Base-by-base conservation (phyloP, 2,329 filamentous ascomycete species). In the Xylaria sp. region DNA sequence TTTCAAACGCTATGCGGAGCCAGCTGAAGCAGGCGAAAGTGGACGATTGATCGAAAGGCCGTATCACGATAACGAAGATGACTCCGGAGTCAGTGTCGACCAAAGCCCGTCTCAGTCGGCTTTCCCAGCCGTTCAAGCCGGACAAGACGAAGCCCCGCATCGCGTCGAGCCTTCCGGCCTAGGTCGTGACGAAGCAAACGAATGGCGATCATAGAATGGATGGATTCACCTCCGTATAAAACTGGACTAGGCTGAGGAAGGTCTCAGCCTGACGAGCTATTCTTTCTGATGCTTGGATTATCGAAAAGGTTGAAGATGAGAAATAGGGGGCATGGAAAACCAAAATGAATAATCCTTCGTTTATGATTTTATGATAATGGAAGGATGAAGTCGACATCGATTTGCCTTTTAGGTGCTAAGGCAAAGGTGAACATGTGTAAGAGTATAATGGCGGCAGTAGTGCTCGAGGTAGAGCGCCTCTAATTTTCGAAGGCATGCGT, bases 41-140 rank as follows among this genome's bases (percentile, higher is more conserved):
- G 72, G 65, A 18, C 68, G 73, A 1, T 27, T 76, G 3, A 68
- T 77, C 9, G 72, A 73, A 58, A 69, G 47, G 13, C 61, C 54
- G 5, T 72, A 72, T 59, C 60, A 70, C n/a, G 72, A 69, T 6
- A 63, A 47, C 18, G 71, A n/a, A n/a, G n/a, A 72, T 1, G 66
- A 71, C 1, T 72, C 68, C 2, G 61, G 51, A 5, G 57, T 18
- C 13, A 12, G 42, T 21, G 63, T 40, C 16, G 61, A 60, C 18
- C 60, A 42, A 5, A 35, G 55, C n/a, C 35, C 61, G 40, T n/a
- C 62, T 53, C 53, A 50, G 35, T 37, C 44, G 35, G 40, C 37
- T 70, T 69, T 32, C 61, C 74, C 29, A 37, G 9, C 66, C 13
- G 25, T 66, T 8, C 70, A 65, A 2, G 63, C 66, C 23, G 27